phyloP scores from a whole-genome alignment of 306 rosid genomes.

The Dryas drummondii region DNA sequence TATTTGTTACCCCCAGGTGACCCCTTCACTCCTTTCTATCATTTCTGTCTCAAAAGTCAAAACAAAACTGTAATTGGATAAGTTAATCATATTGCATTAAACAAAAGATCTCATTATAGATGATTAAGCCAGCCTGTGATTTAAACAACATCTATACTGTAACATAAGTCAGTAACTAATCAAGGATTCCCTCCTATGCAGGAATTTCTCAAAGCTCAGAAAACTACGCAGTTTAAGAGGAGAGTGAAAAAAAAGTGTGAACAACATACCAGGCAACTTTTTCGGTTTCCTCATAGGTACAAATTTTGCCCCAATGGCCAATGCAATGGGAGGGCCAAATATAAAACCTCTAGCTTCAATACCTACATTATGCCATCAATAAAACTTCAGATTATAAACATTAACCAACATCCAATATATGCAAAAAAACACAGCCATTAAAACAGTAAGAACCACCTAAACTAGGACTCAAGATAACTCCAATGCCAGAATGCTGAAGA shows the following conservation, averaged over 20 bases:
- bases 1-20: not conserved
- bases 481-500: slow-evolving; percentile 4
- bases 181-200: not conserved
- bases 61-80: not conserved
- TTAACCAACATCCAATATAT: slow-evolving; percentile 13
- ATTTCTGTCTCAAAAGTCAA: not conserved
- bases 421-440: slow-evolving; percentile 7
- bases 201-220: not conserved
- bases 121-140: not conserved
- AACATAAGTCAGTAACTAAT: not conserved
- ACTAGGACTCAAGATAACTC: no score
- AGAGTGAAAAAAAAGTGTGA: not conserved
- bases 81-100: not conserved
- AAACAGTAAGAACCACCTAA: slow-evolving; percentile 7
- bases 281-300: slow-evolving; percentile 98
- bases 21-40: not conserved
- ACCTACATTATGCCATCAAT: slow-evolving; percentile 45
- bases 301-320: slow-evolving; percentile 95
- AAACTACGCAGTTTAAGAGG: not conserved
- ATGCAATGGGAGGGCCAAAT: slow-evolving; percentile 97
- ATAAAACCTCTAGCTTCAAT: slow-evolving; percentile 97
- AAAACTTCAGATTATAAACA: slow-evolving; percentile 8
- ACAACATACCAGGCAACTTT: slow-evolving; percentile 80
- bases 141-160: not conserved
- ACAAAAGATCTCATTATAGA: not conserved